These are phyloP conservation scores for Leccinum aurantiacum DNA, from an alignment of 768 basidiomycete genomes.

Conservation along the genomic window DNA sequence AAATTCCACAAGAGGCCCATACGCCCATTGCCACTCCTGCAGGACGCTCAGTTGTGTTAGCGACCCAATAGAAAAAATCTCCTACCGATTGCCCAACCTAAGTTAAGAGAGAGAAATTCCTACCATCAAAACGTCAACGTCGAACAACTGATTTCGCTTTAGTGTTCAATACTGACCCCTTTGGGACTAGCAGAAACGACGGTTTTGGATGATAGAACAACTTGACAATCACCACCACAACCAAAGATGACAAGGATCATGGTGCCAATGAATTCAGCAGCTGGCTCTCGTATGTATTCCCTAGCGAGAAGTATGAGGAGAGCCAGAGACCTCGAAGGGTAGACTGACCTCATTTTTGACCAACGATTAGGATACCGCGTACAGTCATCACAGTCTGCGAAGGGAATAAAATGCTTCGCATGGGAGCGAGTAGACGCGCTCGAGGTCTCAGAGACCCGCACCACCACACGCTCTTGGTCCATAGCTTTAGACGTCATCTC, in stretches of 20 bases:
- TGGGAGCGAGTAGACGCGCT: constrained; percentile 11
- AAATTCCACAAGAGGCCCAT: constrained; percentile 64
- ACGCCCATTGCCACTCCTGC: constrained; percentile 61
- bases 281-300: constrained; percentile 52
- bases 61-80: not conserved
- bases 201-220: constrained; percentile 46
- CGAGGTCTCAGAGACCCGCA: constrained; percentile 22
- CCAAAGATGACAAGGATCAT: constrained; percentile 62
- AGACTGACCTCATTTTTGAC: constrained; percentile 52
- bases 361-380: constrained; percentile 49
- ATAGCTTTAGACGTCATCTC: constrained; percentile 22
- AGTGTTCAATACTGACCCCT: constrained; percentile 47
- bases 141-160: not conserved
- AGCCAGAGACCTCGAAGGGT: not conserved
- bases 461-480: constrained; percentile 13
- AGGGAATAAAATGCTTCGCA: constrained; percentile 9
- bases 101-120: constrained; percentile 26
- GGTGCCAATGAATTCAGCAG: constrained; percentile 63
- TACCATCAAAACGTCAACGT: constrained; percentile 11
- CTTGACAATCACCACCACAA: constrained; percentile 57
- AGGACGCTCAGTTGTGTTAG: not conserved
- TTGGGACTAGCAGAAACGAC: constrained; percentile 46
- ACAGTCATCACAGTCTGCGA: constrained; percentile 36
- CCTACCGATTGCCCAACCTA: constrained; percentile 36
- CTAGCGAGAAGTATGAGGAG: constrained; percentile 30